Evolutionary conservation across 2,329 filamentous ascomycete species (phyloP), one percentile per base, ranked within the genome.

Genomic region (Botrytis sinoallii): DNA sequence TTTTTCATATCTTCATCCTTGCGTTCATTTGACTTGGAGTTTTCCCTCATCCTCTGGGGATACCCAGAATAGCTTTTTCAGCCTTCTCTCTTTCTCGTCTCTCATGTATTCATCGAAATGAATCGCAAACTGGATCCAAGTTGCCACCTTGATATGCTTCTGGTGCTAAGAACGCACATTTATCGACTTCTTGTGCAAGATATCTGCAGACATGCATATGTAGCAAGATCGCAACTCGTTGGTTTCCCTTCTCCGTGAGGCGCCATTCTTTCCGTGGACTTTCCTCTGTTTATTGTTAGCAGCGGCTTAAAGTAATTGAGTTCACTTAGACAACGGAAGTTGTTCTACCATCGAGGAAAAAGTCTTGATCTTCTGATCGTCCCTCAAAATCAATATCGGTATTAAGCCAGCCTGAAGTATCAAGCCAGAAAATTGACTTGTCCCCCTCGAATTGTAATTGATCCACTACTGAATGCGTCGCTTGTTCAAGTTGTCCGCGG

Each of bases 401-500:
- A 44, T 83, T 78, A 14, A 84, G 76, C 82, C 83, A 83, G 20
- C 82, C 82, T 8, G 81, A 81, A 10, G 82, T 84, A 73, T 83
- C 83, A 42, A 84, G 79, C 82, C 82, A 83, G 72, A 81, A 83
- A 3, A 82, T 78, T 4, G 78, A 76, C 38, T 77, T 80, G 72
- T 83, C 83, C 7, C 83, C 82, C 12, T 82, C 79, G 25, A 75
- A 77, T 55, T 79, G 79, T 59, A 83, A 74, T 35, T 78, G 77
- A 60, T 81, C 76, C 22, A 82, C 81, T 5, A 82, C 80, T 25
- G 79, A 78, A 65, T 79, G 79, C 14, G 82, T 82, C 55, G 79
- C 77, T 70, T 79, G 78, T 71, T 81, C 79, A 10, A 82, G 78
- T 57, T 81, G 76, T 9, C 82, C 81, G 55, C 79, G 77, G 60